These are phyloP conservation scores for Quercus bicolor DNA, from an alignment of 306 rosid species.

Conservation along the genomic window DNA sequence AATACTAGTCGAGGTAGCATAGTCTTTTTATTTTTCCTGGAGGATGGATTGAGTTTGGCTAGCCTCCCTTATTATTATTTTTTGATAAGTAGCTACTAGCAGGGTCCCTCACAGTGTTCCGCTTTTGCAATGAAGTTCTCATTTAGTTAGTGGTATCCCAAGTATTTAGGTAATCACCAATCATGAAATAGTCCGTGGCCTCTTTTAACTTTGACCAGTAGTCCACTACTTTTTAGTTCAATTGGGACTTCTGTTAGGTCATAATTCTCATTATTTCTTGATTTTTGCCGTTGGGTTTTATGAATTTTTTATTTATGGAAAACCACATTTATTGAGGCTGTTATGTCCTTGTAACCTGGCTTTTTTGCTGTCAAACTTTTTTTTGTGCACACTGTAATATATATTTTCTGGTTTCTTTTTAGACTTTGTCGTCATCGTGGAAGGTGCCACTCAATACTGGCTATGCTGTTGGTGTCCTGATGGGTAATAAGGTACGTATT, in stretches of 20 bases:
- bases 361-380: conserved; percentile 7
- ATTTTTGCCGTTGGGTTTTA: neutral
- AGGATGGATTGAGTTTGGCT: neutral
- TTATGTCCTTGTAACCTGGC: neutral
- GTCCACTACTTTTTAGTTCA: conserved; percentile 2
- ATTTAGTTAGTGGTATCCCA: neutral
- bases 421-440: conserved; percentile 80
- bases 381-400: neutral
- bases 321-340: neutral
- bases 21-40: neutral
- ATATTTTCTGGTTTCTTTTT: conserved; percentile 26
- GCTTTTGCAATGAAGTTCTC: neutral
- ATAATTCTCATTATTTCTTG: neutral
- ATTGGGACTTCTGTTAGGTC: neutral
- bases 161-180: neutral
- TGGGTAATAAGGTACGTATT: conserved; percentile 66
- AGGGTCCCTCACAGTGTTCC: neutral
- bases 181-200: neutral
- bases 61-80: neutral
- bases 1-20: neutral
- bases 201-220: neutral
- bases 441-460: conserved; percentile 52
- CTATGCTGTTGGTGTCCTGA: conserved; percentile 71
- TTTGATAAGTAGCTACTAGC: neutral
- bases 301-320: neutral